Evolutionary conservation across 306 rosid species (phyloP).

Genomic region (apple (Malus domestica)): DNA sequence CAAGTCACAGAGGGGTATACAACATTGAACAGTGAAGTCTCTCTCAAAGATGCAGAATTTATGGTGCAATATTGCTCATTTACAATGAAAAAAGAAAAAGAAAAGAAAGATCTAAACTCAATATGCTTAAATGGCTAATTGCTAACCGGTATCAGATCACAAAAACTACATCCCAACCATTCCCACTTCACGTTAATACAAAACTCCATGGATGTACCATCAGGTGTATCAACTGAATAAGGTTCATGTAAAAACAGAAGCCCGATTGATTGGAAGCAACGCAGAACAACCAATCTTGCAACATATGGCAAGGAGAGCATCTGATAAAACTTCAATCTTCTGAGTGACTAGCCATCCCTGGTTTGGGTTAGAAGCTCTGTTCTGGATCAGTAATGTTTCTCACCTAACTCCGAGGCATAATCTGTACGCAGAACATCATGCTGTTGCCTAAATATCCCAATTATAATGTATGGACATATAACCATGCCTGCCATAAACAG

Average conservation of each 20-base stretch:
- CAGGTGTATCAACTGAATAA: neutral
- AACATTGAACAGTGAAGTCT: no score
- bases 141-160: neutral
- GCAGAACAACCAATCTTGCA: conserved; percentile 15
- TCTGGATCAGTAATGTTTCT: conserved; percentile 50
- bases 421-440: conserved; percentile 73
- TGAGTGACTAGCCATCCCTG: conserved; percentile 27
- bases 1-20: no score
- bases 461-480: conserved; percentile 63
- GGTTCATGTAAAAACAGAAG: conserved; percentile 13
- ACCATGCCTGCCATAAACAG: conserved; percentile 96
- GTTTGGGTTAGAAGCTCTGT: conserved; percentile 43
- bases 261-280: conserved; percentile 24
- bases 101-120: neutral
- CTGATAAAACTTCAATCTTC: conserved; percentile 12
- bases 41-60: neutral
- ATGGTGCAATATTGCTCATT: neutral
- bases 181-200: conserved; percentile 16
- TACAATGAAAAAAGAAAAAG: neutral
- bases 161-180: conserved; percentile 20
- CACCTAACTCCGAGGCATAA: conserved; percentile 33
- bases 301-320: conserved; percentile 29
- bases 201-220: conserved; percentile 19
- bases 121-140: neutral
- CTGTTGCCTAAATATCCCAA: conserved; percentile 65